Evolutionary conservation across 2,329 filamentous ascomycete species (phyloP), one percentile per base, ranked within the genome.

Genomic region (Aspergillus hiratsukae): DNA sequence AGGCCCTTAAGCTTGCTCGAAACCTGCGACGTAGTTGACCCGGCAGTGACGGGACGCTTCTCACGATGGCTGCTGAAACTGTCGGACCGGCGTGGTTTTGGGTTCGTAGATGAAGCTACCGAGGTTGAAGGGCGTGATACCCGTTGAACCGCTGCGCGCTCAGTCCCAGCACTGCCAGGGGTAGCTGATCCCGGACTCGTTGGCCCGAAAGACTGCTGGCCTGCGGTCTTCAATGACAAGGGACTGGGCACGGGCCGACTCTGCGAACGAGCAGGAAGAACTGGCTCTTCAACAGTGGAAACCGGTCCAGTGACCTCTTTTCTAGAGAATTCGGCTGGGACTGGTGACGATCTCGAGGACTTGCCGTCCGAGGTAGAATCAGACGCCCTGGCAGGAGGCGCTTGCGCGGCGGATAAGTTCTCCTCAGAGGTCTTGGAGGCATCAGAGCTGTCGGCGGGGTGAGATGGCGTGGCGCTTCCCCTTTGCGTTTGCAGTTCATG

Each of bases 1-100:
- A 78, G 64, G 21, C 75, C 73, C 61, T 76, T 79, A 5, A 78
- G 59, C 57, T 76, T 78, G 53, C 43, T 71, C 4, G 74, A 75
- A 23, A 74, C 71, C 48, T 72, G 72, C 0, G 74, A 76, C 27
- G 72, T 71, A 3, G 71, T 64, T 10, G 74, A 75, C n/a, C 72
- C 69, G 19, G 74, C 67, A 29, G 74, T 76, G 31, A 72, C 61
- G 19, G 74, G 74, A 23, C 74, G 72, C 55, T 65, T 73, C 17
- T 74, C 73, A 28, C 69, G 71, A 43, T 64, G 54, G 54, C 73
- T 75, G 56, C 71, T 66, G 53, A 74, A 69, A 59, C 75, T 77
- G 43, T 69, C 70, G 8, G 75, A 77, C 21, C 75, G 71, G 54
- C 70, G 70, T 29, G 72, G 60, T 51, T 68, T 71, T 19, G 62